These are phyloP conservation scores for Microdochium trichocladiopsis DNA, from an alignment of 2,329 filamentous ascomycete species.

Conservation along the genomic window DNA sequence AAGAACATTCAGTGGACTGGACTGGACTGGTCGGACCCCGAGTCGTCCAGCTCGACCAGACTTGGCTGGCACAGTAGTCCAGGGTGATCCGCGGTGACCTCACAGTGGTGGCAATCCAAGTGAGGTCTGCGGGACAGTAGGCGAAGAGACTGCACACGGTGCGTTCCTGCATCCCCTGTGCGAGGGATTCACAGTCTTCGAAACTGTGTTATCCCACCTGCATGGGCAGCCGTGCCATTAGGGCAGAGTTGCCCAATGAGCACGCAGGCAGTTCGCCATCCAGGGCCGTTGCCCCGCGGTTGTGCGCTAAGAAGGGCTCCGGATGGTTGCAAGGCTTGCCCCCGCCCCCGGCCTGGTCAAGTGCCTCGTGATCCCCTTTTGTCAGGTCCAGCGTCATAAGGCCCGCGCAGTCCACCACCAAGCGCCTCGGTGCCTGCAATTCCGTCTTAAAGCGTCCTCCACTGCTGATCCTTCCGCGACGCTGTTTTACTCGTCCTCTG, in stretches of 20 bases:
- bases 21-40: too few relatives aligned
- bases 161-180: neutral
- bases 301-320: neutral
- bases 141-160: neutral
- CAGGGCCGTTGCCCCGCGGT: too few relatives aligned
- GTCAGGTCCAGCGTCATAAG: neutral
- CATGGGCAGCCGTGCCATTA: neutral
- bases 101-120: too few relatives aligned
- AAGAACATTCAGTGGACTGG: too few relatives aligned
- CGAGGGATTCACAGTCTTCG: neutral
- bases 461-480: too few relatives aligned
- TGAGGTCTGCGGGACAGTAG: neutral
- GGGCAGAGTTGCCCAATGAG: neutral
- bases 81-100: neutral
- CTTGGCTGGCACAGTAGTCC: too few relatives aligned
- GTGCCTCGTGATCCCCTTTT: neutral
- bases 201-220: neutral
- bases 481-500: too few relatives aligned
- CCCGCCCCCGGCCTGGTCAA: neutral
- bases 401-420: neutral
- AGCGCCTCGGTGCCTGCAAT: too few relatives aligned
- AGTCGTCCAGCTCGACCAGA: too few relatives aligned
- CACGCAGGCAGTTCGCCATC: neutral
- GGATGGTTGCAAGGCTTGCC: neutral
- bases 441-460: too few relatives aligned